Evolutionary conservation across 2,329 filamentous ascomycete genomes (phyloP), one percentile per base, ranked within the genome.

Genomic region (Gnomoniopsis smithogilvyi): DNA sequence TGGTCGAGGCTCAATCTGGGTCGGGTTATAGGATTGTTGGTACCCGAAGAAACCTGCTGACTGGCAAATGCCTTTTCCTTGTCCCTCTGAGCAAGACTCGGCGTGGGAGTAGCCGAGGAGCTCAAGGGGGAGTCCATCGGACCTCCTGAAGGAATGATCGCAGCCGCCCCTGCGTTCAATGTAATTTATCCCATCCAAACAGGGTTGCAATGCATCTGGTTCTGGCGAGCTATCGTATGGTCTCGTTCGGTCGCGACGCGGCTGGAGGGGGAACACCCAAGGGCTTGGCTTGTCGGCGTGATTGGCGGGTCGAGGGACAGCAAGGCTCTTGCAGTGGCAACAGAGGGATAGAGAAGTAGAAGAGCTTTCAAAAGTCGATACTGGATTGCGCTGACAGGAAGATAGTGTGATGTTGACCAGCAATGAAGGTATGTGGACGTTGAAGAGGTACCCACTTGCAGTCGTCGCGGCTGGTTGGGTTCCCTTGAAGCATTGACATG

Each of bases 1-100:
- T 83, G 81, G 59, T 88, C 85, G 65, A 86, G 72, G 66, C 82
- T 84, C 30, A 78, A 71, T 62, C 74, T 76, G 59, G 74, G 70
- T 55, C 71, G 51, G 48, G n/a, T 56, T 68, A 71, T 67, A 30
- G 72, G 69, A 50, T 68, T 77, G 58, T 74, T 65, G 21, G 74
- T 69, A 56, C 72, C 67, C 17, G 72, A 60, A 61, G 77, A 67
- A 59, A 75, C 74, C 58, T 83, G 78, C 34, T 33, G 46, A 56
- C 72, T 70, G 59, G 73, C 73, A 61, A 79, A 73, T 59, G 78
- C 76, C 73, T 82, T 82, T 71, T 83, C 58, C 73, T 82, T 83
- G 71, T 83, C 60, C 53, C 59, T 60, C 60, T 62, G 60, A 33
- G 58, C 50, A 21, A 54, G 30, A 38, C 45, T 57, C 50, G 47